Evolutionary conservation across 2,329 filamentous ascomycete species (phyloP), one percentile per base, ranked within the genome.

Genomic region (Xenoacremonium recifei): DNA sequence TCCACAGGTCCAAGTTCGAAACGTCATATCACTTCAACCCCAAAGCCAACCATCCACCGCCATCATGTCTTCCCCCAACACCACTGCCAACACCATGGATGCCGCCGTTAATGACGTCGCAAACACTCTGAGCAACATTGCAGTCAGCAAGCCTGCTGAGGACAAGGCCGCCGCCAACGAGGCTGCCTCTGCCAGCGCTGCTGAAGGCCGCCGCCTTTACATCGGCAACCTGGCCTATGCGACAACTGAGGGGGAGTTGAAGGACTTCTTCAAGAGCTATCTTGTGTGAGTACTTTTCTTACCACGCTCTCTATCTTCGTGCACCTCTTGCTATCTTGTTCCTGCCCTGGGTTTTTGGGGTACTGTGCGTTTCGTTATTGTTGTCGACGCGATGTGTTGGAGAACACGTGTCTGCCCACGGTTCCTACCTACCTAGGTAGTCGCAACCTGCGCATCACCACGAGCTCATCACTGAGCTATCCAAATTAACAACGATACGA

Each of bases 141-240:
- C 80, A 71, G 80, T 87, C 72, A 64, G 56, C 60, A 66, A 69
- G 65, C 58, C 65, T 60, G 65, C 67, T 65, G 73, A 77, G 56
- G 74, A 76, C 64, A 77, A 76, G 78, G 63, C 68, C 53, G 68
- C 85, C 63, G 80, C 87, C 74, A 86, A 89, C 68, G 90, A 96
- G 72, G 90, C 91, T 71, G 90, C 93, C 67, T 85, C 93, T 71
- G 89, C 90, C 75, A 96, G 90, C 77, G 93, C 93, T 72, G 91
- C 92, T 73, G 93, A 99, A 81, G 92, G 93, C 72, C 89, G 93
- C 79, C 89, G 93, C 78, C 87, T 99, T 65, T 99, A 99, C 79
- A 97, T 99, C 79, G 93, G 93, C 80, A 99, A 99, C 82, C 88
- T 99, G 84, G 93, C 93, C 66, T 99, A 99, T 74, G 91, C 92